Base-by-base conservation (phyloP, 2,329 filamentous ascomycete species). In the Calonectria hongkongensis region DNA sequence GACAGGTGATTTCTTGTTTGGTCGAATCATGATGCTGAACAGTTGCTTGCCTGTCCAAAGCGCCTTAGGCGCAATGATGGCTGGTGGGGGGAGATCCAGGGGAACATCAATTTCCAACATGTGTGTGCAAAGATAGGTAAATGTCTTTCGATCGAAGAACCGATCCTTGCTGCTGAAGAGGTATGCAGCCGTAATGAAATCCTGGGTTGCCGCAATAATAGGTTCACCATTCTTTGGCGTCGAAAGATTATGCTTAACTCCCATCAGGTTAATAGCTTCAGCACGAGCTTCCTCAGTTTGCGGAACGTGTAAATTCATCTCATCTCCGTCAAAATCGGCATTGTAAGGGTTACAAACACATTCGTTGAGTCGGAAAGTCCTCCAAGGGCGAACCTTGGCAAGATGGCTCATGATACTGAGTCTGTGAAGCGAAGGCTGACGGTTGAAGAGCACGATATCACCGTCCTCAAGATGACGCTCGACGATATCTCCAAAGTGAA, bases 261-360 rank as follows among this genome's bases (percentile, higher is more conserved):
- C 97, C 97, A 99, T 99, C 60, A 99, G 87, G 77, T 96, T 95
- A 80, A 97, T 97, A 0, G 97, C 97, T 84, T 99, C 97, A 2
- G 96, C 95, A 70, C 97, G 91, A 13, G 97, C 96, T 84, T 99
- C 97, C 86, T 99, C 97, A 0, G 97, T 98, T 82, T 99, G 97
- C 2, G 97, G 97, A 18, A 99, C 96, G 85, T 99, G 97, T 60
- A 99, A 86, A 79, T 99, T 99, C 97, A 99, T 99, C 84, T 99
- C 97, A 79, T 99, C 97, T 73, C 97, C 97, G 80, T 99, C 97
- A 78, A 99, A 99, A 90, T 99, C 97, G 69, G 97, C 97, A 79
- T 99, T 99, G 88, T 99, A 99, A 4, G 97, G 97, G 74, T 94
- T 96, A 85, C 97, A 99, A 1, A 98, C 97, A 90, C 97, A 99